Evolutionary conservation across 2,329 filamentous ascomycete species (phyloP), one percentile per base, ranked within the genome.

Genomic region (Colletotrichum liriopes): DNA sequence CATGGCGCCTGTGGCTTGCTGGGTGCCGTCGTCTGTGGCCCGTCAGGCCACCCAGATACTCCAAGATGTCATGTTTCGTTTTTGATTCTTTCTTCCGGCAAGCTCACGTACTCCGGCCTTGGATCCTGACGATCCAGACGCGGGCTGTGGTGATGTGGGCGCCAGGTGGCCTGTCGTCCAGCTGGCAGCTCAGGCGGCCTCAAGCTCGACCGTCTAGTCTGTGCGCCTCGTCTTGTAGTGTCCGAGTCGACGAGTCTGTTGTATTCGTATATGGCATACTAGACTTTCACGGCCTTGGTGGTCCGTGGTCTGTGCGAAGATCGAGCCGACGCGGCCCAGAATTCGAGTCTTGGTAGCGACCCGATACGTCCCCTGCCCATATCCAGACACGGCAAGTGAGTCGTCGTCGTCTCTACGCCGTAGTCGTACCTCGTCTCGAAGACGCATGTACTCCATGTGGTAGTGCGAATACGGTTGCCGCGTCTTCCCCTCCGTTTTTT

Each of bases 371-470:
- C 39, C 55, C 51, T 45, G 29, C 26, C 49, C 29, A 51, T 45
- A 39, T 58, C 60, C 52, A 37, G 45, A 58, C 41, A 59, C 23
- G 61, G 66, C 54, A 69, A 65, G 43, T 59, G 37, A 35, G 35
- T 69, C 66, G 45, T 49, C 54, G 62, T 66, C 54, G 62, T 66
- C 35, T 37, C 35, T 37, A 7, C 35, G 35, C 8, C 35, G 29
- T 37, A 37, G 35, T 9, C 43, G 60, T 51, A 51, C 29, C 14
- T 58, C 26, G 37, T 35, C 14, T 32, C 56, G 18, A 14, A n/a
- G 26, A 43, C 43, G n/a, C 20, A 43, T 16, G 47, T 59, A 39
- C 23, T 45, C 35, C 20, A 5, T 11, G 2, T 14, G 6, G 0
- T 51, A 8, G 26, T 35, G 45, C 32, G 55, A 55, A 49, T 55